Conservation (phyloP, 345 rosid genomes). For the Sisymbrium irio region DNA sequence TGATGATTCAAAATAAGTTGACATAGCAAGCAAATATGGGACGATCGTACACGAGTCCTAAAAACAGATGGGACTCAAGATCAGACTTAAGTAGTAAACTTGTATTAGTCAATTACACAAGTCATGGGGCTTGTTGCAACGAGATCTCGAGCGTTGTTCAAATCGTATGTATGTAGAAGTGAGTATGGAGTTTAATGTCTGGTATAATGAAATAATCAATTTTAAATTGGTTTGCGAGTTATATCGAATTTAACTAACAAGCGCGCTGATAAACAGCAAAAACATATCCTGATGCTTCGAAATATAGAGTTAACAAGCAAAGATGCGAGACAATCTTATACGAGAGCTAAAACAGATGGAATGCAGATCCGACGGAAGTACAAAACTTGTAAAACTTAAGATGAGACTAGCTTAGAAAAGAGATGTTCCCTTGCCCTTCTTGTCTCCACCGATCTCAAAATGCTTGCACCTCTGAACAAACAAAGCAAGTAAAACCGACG, state of each 20-base stretch:
- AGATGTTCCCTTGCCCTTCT: slow-evolving; percentile 70
- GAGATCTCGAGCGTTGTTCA: too few species aligned
- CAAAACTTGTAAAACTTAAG: slow-evolving; percentile 13
- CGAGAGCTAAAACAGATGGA: slow-evolving; percentile 22
- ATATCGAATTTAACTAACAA: background rate
- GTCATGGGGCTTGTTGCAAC: too few species aligned
- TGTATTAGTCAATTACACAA: too few species aligned
- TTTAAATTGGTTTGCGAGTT: background rate
- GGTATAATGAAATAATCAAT: too few species aligned
- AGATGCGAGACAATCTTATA: slow-evolving; percentile 18
- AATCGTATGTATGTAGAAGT: too few species aligned
- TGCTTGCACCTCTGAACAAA: slow-evolving; percentile 66
- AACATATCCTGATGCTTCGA: slow-evolving; percentile 8
- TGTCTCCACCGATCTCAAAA: slow-evolving; percentile 69
- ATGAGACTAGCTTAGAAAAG: slow-evolving; percentile 41
- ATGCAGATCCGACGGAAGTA: slow-evolving; percentile 19
- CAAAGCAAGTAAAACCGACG: background rate
- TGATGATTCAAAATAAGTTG: slow-evolving; percentile 4
- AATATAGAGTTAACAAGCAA: slow-evolving; percentile 16
- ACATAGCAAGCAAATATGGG: background rate
- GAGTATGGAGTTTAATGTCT: too few species aligned
- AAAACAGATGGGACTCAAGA: too few species aligned
- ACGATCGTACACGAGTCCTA: slow-evolving; percentile 19
- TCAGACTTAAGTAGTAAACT: too few species aligned
- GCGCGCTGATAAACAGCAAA: background rate